Conservation (phyloP, 768 basidiomycete species). For the Ramaria rubella region DNA sequence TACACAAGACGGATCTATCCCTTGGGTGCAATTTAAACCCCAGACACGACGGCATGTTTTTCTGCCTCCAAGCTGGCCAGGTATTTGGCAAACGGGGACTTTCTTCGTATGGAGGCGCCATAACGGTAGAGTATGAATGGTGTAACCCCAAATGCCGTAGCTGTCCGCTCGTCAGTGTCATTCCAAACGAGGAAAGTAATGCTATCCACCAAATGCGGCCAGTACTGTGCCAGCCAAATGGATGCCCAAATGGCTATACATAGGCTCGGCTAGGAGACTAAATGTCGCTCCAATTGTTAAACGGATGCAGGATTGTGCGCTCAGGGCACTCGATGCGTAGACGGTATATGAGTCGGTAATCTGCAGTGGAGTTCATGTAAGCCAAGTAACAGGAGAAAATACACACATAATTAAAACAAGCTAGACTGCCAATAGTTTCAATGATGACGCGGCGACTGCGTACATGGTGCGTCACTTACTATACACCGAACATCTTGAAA, state of each 20-base stretch:
- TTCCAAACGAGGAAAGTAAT: neutral
- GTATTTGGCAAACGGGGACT: neutral
- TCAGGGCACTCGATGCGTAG: constrained; percentile 5
- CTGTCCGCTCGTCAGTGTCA: neutral
- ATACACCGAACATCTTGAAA: constrained; percentile 5
- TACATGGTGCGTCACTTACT: neutral
- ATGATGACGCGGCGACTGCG: neutral
- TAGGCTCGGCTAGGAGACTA: neutral
- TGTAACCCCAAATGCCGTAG: constrained; percentile 2
- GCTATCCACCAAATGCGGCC: neutral
- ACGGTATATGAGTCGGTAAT: constrained; percentile 5
- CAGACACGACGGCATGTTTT: no score
- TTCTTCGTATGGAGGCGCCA: constrained; percentile 1
- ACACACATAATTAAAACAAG: constrained; percentile 7
- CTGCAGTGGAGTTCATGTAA: neutral
- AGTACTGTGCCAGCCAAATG: constrained; percentile 4
- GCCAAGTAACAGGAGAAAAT: neutral
- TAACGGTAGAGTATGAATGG: constrained; percentile 8
- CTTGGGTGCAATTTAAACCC: no score
- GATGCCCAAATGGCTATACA: constrained; percentile 4
- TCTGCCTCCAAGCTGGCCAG: neutral
- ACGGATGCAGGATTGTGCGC: constrained; percentile 1
- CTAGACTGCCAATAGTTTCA: neutral
- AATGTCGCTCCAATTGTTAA: constrained; percentile 1
- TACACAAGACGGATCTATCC: no score